phyloP scores from a whole-genome alignment of 2,329 filamentous ascomycete genomes.

The Madurella fahalii region DNA sequence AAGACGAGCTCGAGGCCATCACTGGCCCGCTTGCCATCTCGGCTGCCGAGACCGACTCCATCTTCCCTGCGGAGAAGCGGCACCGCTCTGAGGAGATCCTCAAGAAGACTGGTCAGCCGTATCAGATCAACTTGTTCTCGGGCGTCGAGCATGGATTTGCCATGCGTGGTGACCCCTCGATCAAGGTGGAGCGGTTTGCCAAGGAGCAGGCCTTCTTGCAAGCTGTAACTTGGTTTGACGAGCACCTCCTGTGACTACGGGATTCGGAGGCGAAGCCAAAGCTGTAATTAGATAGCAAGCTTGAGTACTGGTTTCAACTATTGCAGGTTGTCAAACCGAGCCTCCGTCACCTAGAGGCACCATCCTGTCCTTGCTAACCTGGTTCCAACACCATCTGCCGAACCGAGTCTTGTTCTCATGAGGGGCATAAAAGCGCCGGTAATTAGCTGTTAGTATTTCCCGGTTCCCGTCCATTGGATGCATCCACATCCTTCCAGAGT shows the following conservation, averaged over 20 bases:
- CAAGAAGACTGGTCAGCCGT: conserved; percentile 52
- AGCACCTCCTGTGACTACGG: conserved; percentile 43
- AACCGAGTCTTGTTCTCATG: too few species aligned
- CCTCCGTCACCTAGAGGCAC: too few species aligned
- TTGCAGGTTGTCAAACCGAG: background rate
- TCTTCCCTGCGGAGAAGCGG: conserved; percentile 61
- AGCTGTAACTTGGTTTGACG: conserved; percentile 72
- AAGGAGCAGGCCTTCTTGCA: conserved; percentile 81
- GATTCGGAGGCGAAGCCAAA: background rate
- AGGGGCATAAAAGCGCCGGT: too few species aligned
- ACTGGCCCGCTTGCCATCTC: conserved; percentile 65
- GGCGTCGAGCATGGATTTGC: conserved; percentile 72
- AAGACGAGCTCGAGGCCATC: conserved; percentile 62
- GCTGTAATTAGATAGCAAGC: background rate
- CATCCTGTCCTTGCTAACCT: too few species aligned
- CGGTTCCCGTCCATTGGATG: too few species aligned
- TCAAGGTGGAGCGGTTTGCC: conserved; percentile 59
- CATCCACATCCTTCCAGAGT: too few species aligned
- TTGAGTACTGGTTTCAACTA: background rate
- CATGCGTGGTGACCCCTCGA: conserved; percentile 60
- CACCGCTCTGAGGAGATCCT: conserved; percentile 63
- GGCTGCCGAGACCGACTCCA: conserved; percentile 59
- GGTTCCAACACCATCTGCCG: too few species aligned
- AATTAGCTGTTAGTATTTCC: too few species aligned
- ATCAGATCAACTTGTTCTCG: conserved; percentile 74